Evolutionary conservation across 306 rosid species (phyloP).

Genomic region (Urtica urens): DNA sequence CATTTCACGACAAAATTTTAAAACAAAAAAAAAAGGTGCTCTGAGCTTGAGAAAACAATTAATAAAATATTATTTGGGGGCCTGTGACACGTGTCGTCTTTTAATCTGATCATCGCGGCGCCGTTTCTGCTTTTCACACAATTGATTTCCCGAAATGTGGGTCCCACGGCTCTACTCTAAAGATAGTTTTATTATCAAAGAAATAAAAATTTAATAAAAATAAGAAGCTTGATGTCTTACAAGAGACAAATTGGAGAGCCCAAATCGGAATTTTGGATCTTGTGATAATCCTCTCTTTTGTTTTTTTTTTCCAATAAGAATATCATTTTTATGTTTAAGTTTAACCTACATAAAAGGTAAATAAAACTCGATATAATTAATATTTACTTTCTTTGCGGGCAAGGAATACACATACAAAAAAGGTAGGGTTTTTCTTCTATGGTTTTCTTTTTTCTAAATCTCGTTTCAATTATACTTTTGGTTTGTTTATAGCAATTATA

Average conservation of each 20-base stretch:
- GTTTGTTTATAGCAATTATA: too few relatives aligned
- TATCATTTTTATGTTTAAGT: too few relatives aligned
- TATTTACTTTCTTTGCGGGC: too few relatives aligned
- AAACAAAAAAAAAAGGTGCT: too few relatives aligned
- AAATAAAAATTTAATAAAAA: background rate
- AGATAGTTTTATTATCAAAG: background rate
- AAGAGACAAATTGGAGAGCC: constrained; percentile 1
- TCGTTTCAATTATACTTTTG: too few relatives aligned
- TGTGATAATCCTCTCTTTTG: background rate
- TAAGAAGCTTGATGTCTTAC: background rate
- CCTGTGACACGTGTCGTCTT: constrained; percentile 36
- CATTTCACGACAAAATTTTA: constrained; percentile 67
- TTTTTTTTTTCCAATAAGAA: constrained; percentile 4
- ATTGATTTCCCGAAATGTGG: background rate
- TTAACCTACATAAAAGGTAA: too few relatives aligned
- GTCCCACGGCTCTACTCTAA: background rate
- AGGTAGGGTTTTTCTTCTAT: too few relatives aligned
- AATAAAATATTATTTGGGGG: background rate
- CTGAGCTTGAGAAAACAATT: background rate
- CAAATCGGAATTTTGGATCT: constrained; percentile 1
- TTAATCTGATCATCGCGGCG: constrained; percentile 21
- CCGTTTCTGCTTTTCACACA: constrained; percentile 34
- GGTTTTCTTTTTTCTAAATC: too few relatives aligned
- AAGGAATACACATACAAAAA: too few relatives aligned
- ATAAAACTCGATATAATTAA: too few relatives aligned